Conservation (phyloP, 1,284 basidiomycete genomes). For the Trichosporon ovoides region DNA sequence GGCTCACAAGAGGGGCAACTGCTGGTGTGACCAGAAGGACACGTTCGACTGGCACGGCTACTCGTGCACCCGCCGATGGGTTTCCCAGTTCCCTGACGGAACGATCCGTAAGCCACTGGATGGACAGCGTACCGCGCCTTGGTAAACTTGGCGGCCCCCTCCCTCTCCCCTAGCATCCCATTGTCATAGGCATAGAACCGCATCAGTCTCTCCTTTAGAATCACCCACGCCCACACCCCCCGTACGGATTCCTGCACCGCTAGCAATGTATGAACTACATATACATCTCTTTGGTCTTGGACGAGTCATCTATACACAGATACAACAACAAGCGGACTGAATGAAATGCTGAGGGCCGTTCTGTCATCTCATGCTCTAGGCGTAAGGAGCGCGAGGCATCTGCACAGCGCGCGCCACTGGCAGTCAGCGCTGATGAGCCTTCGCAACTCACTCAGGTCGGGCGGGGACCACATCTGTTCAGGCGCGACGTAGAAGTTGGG, state of each 20-base stretch:
- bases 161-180: too few relatives aligned
- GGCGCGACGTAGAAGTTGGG: background rate
- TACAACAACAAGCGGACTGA: too few relatives aligned
- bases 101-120: background rate
- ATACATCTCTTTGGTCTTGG: too few relatives aligned
- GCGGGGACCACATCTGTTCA: background rate
- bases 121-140: background rate
- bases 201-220: too few relatives aligned
- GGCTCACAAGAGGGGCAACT: constrained; percentile 43
- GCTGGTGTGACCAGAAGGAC: constrained; percentile 46
- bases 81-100: background rate
- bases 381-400: background rate
- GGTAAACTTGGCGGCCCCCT: background rate
- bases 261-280: too few relatives aligned
- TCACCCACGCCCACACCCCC: too few relatives aligned
- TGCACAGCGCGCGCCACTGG: background rate
- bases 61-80: constrained; percentile 5
- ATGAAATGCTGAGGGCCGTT: too few relatives aligned
- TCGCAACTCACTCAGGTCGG: background rate
- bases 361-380: background rate
- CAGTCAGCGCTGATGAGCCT: background rate
- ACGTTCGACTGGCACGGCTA: constrained; percentile 49
- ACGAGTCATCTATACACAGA: too few relatives aligned
- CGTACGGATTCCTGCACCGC: too few relatives aligned
- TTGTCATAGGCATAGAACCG: too few relatives aligned